phyloP scores from a whole-genome alignment of 2,329 filamentous ascomycete genomes.

The Diaporthe sp. region DNA sequence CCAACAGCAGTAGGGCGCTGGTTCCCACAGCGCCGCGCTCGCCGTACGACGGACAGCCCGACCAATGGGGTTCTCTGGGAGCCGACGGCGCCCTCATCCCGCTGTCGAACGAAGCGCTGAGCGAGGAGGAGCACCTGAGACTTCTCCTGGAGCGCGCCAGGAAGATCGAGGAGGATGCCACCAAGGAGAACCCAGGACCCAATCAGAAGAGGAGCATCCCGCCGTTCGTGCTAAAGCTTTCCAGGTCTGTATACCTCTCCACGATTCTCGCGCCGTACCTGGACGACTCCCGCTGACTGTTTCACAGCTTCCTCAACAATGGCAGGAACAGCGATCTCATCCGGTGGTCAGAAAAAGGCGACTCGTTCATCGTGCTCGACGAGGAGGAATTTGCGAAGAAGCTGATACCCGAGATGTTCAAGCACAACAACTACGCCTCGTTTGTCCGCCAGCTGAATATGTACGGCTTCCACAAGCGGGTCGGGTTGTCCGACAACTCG shows the following conservation, averaged over 20 bases:
- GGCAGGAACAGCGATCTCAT: constrained; percentile 95
- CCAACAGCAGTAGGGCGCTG: constrained; percentile 65
- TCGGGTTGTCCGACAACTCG: constrained; percentile 93
- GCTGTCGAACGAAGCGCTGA: constrained; percentile 49
- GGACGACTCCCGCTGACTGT: constrained; percentile 40
- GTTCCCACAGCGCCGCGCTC: constrained; percentile 56
- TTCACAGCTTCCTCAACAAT: constrained; percentile 87
- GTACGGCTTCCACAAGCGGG: constrained; percentile 98
- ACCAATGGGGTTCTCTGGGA: constrained; percentile 55
- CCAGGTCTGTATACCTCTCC: constrained; percentile 75
- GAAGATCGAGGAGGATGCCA: constrained; percentile 88
- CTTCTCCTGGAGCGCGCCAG: constrained; percentile 55
- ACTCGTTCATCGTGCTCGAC: constrained; percentile 96
- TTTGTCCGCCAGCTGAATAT: constrained; percentile 97
- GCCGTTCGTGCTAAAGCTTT: constrained; percentile 97
- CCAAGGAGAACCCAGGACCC: constrained; percentile 77
- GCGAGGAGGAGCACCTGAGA: constrained; percentile 83
- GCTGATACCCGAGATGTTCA: constrained; percentile 97
- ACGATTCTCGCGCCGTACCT: constrained; percentile 8
- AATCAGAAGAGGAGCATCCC: constrained; percentile 69
- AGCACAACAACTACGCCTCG: constrained; percentile 98
- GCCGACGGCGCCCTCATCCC: constrained; percentile 57
- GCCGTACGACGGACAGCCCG: constrained; percentile 45
- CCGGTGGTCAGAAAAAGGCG: constrained; percentile 95
- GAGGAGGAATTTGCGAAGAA: constrained; percentile 99